Base-by-base conservation (phyloP, 495 filamentous ascomycete genomes). In the Stereocaulon alpinum region DNA sequence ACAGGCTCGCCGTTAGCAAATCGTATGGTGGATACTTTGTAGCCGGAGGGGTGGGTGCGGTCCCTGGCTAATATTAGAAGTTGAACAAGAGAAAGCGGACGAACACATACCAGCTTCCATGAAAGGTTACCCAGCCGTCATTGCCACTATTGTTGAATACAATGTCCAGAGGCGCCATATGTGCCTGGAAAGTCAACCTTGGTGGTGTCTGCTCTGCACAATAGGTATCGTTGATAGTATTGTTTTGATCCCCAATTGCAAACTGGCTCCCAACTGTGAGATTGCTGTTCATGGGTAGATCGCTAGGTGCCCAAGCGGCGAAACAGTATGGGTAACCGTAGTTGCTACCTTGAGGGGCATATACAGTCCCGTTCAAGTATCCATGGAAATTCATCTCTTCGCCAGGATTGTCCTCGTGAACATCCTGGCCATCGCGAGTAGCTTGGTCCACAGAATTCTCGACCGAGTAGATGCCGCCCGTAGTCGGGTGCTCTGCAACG, bases 381-480 rank as follows among this genome's bases (percentile, higher is more conserved):
- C 86, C 87, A 15, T 85, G 82, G 69, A 76, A 87, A 66, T 89
- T 91, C 60, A 89, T 68, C 63, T 89, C 85, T 66, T 89, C 87
- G 14, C 82, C 85, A 0, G 87, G 87, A 62, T 89, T 89, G 42
- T 88, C 75, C 43, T 79, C 65, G 64, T 88, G 84, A 40, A 88
- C 78, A 61, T 88, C 84, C 20, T 69, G 59, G 0, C 76, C 77
- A 61, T 77, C 64, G 12, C 86, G 76, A 10, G 55, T 62, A n/a
- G 88, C 73, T 7, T 86, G 55, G 64, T 90, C 86, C 4, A 79
- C 83, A 32, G 78, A 83, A 65, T 90, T 91, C 67, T 91, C 87
- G 18, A 90, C 86, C 7, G 76, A 79, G 73, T 79, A 91, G 62
- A 90, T 73, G 34, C 73, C 75, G 22, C 79, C 76, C 1, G 66